Percentiles rank a stretch among this genome's conserved stretches.
Conservation (phyloP, 2,329 filamentous ascomycete genomes). For the Penicillium sp. region DNA sequence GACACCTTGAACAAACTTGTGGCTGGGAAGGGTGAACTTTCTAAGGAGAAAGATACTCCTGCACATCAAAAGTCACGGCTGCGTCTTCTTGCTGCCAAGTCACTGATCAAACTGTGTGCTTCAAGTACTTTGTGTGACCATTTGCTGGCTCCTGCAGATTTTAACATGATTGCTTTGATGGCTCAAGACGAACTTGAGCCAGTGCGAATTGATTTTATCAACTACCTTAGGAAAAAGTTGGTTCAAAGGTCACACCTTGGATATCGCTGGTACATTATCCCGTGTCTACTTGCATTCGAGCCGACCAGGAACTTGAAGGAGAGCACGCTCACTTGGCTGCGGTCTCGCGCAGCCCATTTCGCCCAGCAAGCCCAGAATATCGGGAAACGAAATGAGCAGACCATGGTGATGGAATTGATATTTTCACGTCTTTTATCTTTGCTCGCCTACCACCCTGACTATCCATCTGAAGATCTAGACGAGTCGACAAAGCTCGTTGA, state of each 20-base stretch:
- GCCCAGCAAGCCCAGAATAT: constrained; percentile 44
- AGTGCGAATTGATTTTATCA: constrained; percentile 77
- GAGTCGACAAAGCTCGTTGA: constrained; percentile 54
- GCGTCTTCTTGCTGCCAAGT: constrained; percentile 76
- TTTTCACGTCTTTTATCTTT: constrained; percentile 83
- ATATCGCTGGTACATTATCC: constrained; percentile 81
- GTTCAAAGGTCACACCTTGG: constrained; percentile 66
- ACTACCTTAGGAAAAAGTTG: constrained; percentile 74
- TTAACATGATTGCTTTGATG: constrained; percentile 78
- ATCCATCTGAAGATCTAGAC: constrained; percentile 47
- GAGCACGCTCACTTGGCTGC: constrained; percentile 82
- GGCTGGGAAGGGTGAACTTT: constrained; percentile 74
- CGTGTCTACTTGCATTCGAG: constrained; percentile 91
- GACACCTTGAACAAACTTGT: constrained; percentile 77
- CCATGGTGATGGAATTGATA: constrained; percentile 72
- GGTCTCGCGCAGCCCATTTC: constrained; percentile 72
- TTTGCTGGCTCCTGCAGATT: constrained; percentile 69
- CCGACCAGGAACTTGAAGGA: constrained; percentile 71
- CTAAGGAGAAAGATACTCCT: constrained; percentile 73
- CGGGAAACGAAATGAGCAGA: constrained; percentile 48
- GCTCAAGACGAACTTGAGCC: constrained; percentile 73
- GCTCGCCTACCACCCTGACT: constrained; percentile 92
- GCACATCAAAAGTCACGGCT: constrained; percentile 76
- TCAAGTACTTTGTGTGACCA: constrained; percentile 71
- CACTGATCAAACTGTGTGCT: constrained; percentile 80